Percentiles rank a stretch among this genome's conserved stretches.
phyloP scores from a whole-genome alignment of 1,139 yeast genomes.

The Diutina scorzettiae region DNA sequence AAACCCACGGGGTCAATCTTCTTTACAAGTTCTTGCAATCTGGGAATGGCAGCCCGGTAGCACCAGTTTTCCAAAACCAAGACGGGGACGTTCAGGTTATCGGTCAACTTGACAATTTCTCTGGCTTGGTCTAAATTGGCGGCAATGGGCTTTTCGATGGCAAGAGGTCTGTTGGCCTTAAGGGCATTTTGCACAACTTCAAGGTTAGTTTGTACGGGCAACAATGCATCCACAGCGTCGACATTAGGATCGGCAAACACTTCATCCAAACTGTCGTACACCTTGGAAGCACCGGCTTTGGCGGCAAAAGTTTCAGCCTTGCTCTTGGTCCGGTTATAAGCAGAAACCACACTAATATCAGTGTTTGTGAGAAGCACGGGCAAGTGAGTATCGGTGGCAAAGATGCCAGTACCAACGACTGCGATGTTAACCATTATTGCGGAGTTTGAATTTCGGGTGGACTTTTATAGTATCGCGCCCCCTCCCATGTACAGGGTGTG shows the following conservation, averaged over 20 bases:
- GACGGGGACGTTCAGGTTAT: slow-evolving; percentile 50
- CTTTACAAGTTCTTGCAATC: slow-evolving; percentile 21
- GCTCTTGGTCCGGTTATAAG: slow-evolving; percentile 69
- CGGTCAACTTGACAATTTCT: slow-evolving; percentile 59
- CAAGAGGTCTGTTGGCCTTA: slow-evolving; percentile 61
- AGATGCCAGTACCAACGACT: slow-evolving; percentile 83
- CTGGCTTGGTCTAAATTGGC: slow-evolving; percentile 71
- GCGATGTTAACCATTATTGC: slow-evolving; percentile 36
- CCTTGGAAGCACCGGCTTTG: slow-evolving; percentile 40
- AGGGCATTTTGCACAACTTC: slow-evolving; percentile 57
- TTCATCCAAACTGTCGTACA: slow-evolving; percentile 54
- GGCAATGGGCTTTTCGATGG: slow-evolving; percentile 86
- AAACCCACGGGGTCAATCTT: slow-evolving; percentile 55
- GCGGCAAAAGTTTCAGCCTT: slow-evolving; percentile 78
- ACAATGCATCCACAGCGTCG: slow-evolving; percentile 69
- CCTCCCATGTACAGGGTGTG: no score
- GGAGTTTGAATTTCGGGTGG: no score
- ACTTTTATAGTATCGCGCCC: no score
- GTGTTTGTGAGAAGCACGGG: slow-evolving; percentile 49
- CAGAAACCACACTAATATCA: slow-evolving; percentile 33
- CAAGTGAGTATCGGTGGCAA: slow-evolving; percentile 72
- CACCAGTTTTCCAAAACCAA: slow-evolving; percentile 79
- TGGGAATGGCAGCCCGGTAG: slow-evolving; percentile 42
- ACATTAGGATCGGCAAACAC: slow-evolving; percentile 51
- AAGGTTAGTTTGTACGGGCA: slow-evolving; percentile 74